These are phyloP conservation scores for Pestalotiopsis sp. DNA, from an alignment of 2,329 filamentous ascomycete species.

Conservation along the genomic window DNA sequence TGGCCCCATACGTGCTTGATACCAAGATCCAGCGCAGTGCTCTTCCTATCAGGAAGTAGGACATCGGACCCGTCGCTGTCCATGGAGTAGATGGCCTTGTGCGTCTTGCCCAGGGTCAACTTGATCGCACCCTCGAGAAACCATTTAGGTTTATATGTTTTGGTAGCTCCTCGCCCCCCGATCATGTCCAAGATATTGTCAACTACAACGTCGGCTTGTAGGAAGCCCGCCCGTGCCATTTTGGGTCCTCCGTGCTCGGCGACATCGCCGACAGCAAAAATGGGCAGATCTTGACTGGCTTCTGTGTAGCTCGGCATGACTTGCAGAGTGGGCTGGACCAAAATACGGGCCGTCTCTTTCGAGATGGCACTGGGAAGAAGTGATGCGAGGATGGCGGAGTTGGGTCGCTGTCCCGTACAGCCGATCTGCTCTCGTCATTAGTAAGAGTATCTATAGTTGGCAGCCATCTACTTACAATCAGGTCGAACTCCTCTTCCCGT, in stretches of 20 bases:
- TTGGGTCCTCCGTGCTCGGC: slow-evolving; percentile 43
- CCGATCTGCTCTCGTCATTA: slow-evolving; percentile 38
- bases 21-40: background rate
- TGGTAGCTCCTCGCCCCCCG: background rate
- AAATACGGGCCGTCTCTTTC: slow-evolving; percentile 29
- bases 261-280: slow-evolving; percentile 58
- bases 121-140: slow-evolving; percentile 38
- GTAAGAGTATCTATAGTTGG: background rate
- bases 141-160: slow-evolving; percentile 27
- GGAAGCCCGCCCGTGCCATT: slow-evolving; percentile 45
- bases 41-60: background rate
- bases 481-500: slow-evolving; percentile 37
- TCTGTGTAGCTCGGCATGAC: slow-evolving; percentile 31
- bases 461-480: slow-evolving; percentile 33
- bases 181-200: slow-evolving; percentile 45
- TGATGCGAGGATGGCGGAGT: slow-evolving; percentile 14
- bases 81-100: background rate
- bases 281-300: slow-evolving; percentile 19
- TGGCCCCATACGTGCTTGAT: background rate
- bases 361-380: slow-evolving; percentile 15
- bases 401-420: slow-evolving; percentile 39
- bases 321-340: slow-evolving; percentile 49
- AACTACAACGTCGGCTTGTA: slow-evolving; percentile 46
- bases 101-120: slow-evolving; percentile 37
- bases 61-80: background rate